A percentile compares a stretch with the other conserved stretches of the same genome.
Evolutionary conservation across 768 basidiomycete species (phyloP).

Genomic region (Botryobasidium botryosum): DNA sequence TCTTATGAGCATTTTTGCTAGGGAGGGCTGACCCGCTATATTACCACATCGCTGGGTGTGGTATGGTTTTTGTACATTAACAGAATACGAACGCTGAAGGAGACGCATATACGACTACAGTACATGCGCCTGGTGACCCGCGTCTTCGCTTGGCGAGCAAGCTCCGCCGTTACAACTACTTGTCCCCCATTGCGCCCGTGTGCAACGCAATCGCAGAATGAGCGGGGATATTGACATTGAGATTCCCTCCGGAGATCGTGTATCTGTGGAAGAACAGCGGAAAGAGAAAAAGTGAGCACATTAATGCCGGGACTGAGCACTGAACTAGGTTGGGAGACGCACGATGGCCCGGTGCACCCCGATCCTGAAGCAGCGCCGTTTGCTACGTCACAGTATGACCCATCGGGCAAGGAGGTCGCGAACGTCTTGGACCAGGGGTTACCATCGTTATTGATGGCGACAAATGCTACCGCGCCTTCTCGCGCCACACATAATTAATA

Average conservation of each 20-base stretch:
- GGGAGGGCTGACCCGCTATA: too few relatives aligned
- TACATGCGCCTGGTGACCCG: too few relatives aligned
- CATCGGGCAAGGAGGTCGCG: constrained; percentile 37
- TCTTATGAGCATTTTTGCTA: too few relatives aligned
- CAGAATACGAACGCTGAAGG: too few relatives aligned
- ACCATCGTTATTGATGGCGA: constrained; percentile 51
- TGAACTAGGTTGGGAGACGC: constrained; percentile 13
- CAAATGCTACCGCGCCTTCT: constrained; percentile 39
- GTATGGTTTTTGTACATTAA: too few relatives aligned
- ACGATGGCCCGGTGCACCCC: constrained; percentile 36
- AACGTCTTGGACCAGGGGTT: constrained; percentile 39
- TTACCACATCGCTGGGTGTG: too few relatives aligned
- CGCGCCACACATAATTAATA: neutral
- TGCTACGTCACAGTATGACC: constrained; percentile 48
- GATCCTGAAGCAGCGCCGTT: constrained; percentile 28
- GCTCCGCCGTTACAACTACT: too few relatives aligned
- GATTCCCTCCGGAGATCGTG: constrained; percentile 28
- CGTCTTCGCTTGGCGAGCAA: too few relatives aligned
- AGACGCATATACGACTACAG: too few relatives aligned
- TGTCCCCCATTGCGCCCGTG: constrained; percentile 10
- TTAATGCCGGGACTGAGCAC: neutral
- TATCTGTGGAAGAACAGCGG: constrained; percentile 13
- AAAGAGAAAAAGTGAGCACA: neutral
- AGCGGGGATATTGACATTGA: constrained; percentile 33
- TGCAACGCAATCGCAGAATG: constrained; percentile 26